Evolutionary conservation across 1,284 basidiomycete genomes (phyloP).

Genomic region (Boletellus sp.): DNA sequence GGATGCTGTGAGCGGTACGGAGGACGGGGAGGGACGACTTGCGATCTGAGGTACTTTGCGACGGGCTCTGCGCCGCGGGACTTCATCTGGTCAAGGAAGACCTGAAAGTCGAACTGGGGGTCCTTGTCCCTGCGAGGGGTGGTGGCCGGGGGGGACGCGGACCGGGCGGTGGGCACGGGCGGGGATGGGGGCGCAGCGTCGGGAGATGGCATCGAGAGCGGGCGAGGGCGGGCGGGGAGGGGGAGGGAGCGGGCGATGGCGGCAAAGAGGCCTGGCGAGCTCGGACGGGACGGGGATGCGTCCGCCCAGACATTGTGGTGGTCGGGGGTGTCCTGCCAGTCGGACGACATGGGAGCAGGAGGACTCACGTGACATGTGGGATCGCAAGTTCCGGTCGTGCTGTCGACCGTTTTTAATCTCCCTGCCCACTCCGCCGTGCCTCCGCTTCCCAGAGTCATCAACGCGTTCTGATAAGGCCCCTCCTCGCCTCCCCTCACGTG

Average conservation of each 20-base stretch:
- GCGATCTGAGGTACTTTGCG: slow-evolving; percentile 89
- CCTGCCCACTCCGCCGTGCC: slow-evolving; percentile 4
- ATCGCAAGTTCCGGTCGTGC: not conserved
- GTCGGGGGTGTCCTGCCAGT: no score
- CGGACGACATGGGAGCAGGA: no score
- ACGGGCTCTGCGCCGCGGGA: slow-evolving; percentile 81
- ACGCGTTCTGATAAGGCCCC: slow-evolving; percentile 1
- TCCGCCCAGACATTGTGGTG: no score
- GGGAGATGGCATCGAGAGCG: not conserved
- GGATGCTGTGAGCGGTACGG: not conserved
- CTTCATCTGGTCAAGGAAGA: slow-evolving; percentile 90
- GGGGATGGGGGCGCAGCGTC: not conserved
- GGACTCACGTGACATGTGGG: not conserved
- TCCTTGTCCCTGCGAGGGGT: slow-evolving; percentile 27
- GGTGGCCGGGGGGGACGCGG: not conserved
- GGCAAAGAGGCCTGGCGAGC: slow-evolving; percentile 44
- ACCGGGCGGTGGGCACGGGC: not conserved
- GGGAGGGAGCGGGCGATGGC: slow-evolving; percentile 63
- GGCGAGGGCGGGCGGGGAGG: slow-evolving; percentile 34
- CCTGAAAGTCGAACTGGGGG: slow-evolving; percentile 77
- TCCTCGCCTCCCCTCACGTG: not conserved
- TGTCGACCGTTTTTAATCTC: slow-evolving; percentile 17
- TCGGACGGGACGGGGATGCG: no score
- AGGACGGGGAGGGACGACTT: slow-evolving; percentile 30
- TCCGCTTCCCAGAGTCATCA: not conserved